These are phyloP conservation scores for Apiospora arundinis DNA, from an alignment of 2,329 filamentous ascomycete genomes.

Conservation along the genomic window DNA sequence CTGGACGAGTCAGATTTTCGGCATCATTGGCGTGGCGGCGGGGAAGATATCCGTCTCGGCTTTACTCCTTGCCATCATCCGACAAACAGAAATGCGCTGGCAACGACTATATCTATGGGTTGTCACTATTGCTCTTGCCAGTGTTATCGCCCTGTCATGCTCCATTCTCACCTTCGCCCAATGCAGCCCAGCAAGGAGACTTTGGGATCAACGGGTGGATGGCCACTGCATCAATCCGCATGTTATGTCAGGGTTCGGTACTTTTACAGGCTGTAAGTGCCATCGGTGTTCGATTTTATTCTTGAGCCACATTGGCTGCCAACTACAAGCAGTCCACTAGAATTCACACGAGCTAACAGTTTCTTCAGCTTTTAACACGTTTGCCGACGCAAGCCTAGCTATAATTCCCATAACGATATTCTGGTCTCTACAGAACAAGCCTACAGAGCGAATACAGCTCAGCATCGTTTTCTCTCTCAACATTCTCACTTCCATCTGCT, in stretches of 20 bases:
- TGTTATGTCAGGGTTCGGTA: neutral
- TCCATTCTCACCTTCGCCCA: conserved; percentile 8
- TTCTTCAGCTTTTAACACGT: neutral
- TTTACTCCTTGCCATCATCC: conserved; percentile 10
- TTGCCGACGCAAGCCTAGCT: conserved; percentile 4
- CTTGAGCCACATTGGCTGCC: too few species aligned
- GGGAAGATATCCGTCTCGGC: conserved; percentile 21
- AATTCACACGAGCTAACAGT: neutral
- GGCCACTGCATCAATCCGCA: conserved; percentile 9
- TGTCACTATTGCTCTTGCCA: neutral
- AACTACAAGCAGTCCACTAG: too few species aligned
- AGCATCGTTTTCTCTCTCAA: neutral
- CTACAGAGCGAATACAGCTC: neutral
- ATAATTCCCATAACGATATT: conserved; percentile 3
- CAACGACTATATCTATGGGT: conserved; percentile 18
- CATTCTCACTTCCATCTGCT: conserved; percentile 14
- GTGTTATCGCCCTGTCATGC: neutral
- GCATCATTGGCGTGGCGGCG: conserved; percentile 11
- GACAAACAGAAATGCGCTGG: conserved; percentile 7
- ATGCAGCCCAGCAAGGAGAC: neutral
- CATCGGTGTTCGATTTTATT: neutral
- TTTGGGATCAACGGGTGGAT: conserved; percentile 17
- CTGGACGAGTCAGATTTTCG: conserved; percentile 17
- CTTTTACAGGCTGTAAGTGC: neutral
- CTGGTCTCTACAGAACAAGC: neutral